phyloP scores from a whole-genome alignment of 2,329 filamentous ascomycete genomes.

The Trichoderma brevicompactum region DNA sequence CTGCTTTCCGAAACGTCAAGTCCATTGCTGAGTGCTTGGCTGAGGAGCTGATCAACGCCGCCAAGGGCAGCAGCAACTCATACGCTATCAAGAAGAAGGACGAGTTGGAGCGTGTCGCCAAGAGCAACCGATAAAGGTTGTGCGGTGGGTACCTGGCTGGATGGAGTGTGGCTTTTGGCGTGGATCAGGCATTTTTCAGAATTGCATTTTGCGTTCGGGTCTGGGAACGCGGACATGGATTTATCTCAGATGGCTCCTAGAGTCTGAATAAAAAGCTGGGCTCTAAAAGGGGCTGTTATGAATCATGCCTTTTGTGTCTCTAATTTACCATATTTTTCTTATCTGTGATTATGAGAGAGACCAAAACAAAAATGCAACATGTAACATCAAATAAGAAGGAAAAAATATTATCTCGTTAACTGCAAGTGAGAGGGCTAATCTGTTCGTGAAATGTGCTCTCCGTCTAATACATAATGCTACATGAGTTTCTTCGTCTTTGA shows the following conservation, averaged over 20 bases:
- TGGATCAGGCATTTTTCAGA: conserved; percentile 53
- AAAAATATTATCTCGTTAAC: conserved; percentile 3
- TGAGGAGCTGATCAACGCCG: conserved; percentile 99
- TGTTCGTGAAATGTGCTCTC: conserved; percentile 1
- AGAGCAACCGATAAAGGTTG: conserved; percentile 96
- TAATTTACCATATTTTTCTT: conserved; percentile 25
- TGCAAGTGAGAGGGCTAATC: background rate
- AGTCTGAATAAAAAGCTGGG: conserved; percentile 51
- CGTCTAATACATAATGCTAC: background rate
- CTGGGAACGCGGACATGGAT: conserved; percentile 52
- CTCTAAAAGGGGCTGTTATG: conserved; percentile 46
- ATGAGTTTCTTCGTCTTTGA: background rate
- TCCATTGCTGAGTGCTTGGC: conserved; percentile 98
- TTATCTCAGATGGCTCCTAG: conserved; percentile 49
- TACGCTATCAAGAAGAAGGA: conserved; percentile 99
- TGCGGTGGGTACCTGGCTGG: conserved; percentile 39
- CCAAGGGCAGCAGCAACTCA: conserved; percentile 99
- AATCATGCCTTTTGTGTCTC: conserved; percentile 34
- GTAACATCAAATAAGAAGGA: conserved; percentile 23
- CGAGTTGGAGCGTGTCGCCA: conserved; percentile 99
- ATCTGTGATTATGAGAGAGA: conserved; percentile 24
- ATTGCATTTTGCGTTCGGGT: conserved; percentile 55
- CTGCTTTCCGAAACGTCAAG: conserved; percentile 99
- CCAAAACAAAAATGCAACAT: conserved; percentile 24
- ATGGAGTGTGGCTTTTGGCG: conserved; percentile 48